phyloP scores from a whole-genome alignment of 2,329 filamentous ascomycete species.

The Colletotrichum sansevieriae region DNA sequence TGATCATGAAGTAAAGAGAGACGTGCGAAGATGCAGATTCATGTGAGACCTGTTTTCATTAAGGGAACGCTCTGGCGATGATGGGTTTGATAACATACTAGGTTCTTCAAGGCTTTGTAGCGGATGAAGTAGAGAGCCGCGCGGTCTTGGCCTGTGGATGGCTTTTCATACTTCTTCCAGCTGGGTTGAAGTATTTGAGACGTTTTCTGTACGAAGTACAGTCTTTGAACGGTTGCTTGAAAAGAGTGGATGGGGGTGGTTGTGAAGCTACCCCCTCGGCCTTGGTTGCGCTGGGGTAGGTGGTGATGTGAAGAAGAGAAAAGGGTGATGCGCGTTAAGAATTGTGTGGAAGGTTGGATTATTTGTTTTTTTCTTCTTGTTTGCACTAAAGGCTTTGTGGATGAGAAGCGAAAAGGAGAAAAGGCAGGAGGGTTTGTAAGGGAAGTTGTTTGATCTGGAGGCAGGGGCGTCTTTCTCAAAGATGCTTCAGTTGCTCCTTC shows the following conservation, averaged over 20 bases:
- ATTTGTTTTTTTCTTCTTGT: not conserved
- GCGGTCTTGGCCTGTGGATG: no score
- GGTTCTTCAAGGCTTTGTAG: no score
- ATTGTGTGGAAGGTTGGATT: not conserved
- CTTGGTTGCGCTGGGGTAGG: no score
- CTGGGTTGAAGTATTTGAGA: no score
- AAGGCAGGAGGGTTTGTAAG: not conserved
- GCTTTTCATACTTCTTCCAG: no score
- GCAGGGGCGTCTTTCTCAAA: not conserved
- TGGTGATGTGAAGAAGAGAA: not conserved
- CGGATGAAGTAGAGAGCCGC: no score
- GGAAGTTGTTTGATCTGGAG: not conserved
- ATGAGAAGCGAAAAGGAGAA: not conserved
- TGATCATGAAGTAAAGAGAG: not conserved
- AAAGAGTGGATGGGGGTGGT: no score
- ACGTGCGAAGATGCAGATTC: not conserved
- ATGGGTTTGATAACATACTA: no score
- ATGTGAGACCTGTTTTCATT: not conserved
- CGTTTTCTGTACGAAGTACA: no score
- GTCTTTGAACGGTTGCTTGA: no score
- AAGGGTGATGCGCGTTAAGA: not conserved
- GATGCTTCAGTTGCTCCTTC: not conserved
- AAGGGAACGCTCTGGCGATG: no score
- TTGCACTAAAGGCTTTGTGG: not conserved
- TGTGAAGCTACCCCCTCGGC: no score